These are phyloP conservation scores for Rhodotorula sp. DNA, from an alignment of 1,284 basidiomycete genomes.

Conservation along the genomic window DNA sequence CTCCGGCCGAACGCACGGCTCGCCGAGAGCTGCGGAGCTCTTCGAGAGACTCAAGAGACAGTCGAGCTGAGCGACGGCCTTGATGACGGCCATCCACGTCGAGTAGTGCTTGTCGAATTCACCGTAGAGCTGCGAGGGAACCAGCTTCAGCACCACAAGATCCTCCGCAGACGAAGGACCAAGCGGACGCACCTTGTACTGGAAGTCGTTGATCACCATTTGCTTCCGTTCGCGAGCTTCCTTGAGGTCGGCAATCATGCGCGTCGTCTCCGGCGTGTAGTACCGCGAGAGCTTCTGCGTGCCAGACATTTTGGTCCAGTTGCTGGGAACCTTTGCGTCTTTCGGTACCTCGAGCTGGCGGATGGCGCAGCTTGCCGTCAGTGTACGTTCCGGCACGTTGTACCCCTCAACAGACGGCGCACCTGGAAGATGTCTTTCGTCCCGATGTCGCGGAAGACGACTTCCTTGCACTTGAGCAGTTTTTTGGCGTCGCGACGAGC, in stretches of 20 bases:
- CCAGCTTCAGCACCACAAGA: background rate
- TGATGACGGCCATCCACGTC: slow-evolving; percentile 47
- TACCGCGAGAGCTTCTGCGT: slow-evolving; percentile 75
- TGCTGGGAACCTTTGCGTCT: slow-evolving; percentile 67
- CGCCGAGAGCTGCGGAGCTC: slow-evolving; percentile 81
- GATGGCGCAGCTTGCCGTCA: background rate
- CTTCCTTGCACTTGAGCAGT: slow-evolving; percentile 57
- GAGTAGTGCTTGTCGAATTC: slow-evolving; percentile 46
- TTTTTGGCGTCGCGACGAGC: slow-evolving; percentile 64
- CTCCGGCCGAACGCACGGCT: slow-evolving; percentile 86
- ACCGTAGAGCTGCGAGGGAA: slow-evolving; percentile 38
- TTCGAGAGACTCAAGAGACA: slow-evolving; percentile 92
- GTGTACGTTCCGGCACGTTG: no score
- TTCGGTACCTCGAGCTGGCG: slow-evolving; percentile 66
- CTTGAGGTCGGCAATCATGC: slow-evolving; percentile 74
- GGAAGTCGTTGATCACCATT: slow-evolving; percentile 76
- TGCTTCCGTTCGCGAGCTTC: slow-evolving; percentile 86
- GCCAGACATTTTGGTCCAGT: slow-evolving; percentile 78
- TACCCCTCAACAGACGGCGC: background rate
- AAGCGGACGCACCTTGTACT: slow-evolving; percentile 87
- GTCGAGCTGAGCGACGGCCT: slow-evolving; percentile 80
- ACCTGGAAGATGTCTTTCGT: slow-evolving; percentile 52
- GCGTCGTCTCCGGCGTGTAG: slow-evolving; percentile 68
- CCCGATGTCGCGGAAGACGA: slow-evolving; percentile 36
- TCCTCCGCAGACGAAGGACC: slow-evolving; percentile 57